Percentiles rank a stretch among this genome's conserved stretches.
Conservation (phyloP, 495 filamentous ascomycete species). For the Tuber umbilicatum region DNA sequence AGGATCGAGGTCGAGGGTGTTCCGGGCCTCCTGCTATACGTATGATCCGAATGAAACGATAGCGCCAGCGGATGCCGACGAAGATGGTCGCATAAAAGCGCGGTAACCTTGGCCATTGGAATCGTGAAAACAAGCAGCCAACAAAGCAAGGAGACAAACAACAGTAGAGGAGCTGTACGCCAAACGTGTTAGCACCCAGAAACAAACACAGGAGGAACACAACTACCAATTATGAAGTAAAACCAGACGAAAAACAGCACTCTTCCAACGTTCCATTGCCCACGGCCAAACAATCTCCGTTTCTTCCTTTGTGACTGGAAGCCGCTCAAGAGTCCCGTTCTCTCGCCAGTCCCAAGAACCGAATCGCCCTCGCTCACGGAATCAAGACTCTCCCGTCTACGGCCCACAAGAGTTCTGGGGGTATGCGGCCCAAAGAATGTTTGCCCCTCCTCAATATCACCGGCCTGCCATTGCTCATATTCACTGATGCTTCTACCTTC, state of each 20-base stretch:
- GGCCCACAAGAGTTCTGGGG: slow-evolving; percentile 74
- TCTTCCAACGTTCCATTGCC: slow-evolving; percentile 88
- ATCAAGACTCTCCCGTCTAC: slow-evolving; percentile 79
- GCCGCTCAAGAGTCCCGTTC: slow-evolving; percentile 41
- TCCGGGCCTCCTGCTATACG: slow-evolving; percentile 61
- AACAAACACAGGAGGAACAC: neutral
- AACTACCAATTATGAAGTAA: slow-evolving; percentile 68
- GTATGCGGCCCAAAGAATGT: slow-evolving; percentile 89
- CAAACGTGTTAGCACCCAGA: slow-evolving; percentile 11
- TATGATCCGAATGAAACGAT: slow-evolving; percentile 81
- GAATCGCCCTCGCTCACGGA: slow-evolving; percentile 82
- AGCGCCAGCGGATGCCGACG: slow-evolving; percentile 86
- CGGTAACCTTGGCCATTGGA: slow-evolving; percentile 93
- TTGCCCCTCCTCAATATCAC: slow-evolving; percentile 88
- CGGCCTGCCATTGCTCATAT: slow-evolving; percentile 98
- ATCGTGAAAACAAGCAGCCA: slow-evolving; percentile 98
- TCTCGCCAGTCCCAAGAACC: slow-evolving; percentile 64
- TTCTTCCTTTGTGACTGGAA: slow-evolving; percentile 57
- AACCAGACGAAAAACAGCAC: slow-evolving; percentile 96
- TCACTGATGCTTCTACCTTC: slow-evolving; percentile 98
- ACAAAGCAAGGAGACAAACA: slow-evolving; percentile 78
- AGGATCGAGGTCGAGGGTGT: slow-evolving; percentile 77
- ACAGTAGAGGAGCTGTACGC: slow-evolving; percentile 63
- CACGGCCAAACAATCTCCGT: slow-evolving; percentile 85
- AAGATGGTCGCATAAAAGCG: slow-evolving; percentile 84